Percentiles rank a stretch among this genome's conserved stretches.
These are phyloP conservation scores for Penicillium palitans DNA, from an alignment of 2,329 filamentous ascomycete genomes.

Conservation along the genomic window DNA sequence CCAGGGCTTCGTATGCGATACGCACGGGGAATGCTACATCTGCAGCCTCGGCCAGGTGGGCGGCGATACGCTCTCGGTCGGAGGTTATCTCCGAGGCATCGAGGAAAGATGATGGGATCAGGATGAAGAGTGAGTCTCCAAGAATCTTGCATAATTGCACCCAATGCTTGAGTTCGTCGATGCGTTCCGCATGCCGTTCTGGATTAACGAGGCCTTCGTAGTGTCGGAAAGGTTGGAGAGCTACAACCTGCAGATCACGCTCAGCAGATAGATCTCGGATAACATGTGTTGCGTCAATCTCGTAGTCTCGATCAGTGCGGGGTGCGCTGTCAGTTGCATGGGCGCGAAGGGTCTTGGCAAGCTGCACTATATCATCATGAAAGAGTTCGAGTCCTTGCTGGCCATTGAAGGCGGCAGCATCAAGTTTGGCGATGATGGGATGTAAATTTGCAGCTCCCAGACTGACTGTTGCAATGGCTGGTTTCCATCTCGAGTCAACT, in stretches of 20 bases:
- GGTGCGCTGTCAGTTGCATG: constrained; percentile 25
- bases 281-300: constrained; percentile 53
- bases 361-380: constrained; percentile 67
- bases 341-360: constrained; percentile 51
- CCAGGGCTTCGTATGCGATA: constrained; percentile 69
- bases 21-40: constrained; percentile 23
- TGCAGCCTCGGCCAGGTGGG: constrained; percentile 23
- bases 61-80: constrained; percentile 20
- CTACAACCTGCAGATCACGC: constrained; percentile 59
- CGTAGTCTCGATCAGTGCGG: constrained; percentile 56
- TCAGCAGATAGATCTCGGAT: constrained; percentile 56
- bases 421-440: constrained; percentile 29
- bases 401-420: constrained; percentile 34
- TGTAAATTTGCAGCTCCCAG: constrained; percentile 22
- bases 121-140: constrained; percentile 23
- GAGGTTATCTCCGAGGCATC: constrained; percentile 19
- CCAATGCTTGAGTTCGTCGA: constrained; percentile 27
- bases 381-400: constrained; percentile 67
- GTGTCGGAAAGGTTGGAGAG: constrained; percentile 71
- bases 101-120: constrained; percentile 28
- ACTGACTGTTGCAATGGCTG: constrained; percentile 27
- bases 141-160: constrained; percentile 18
- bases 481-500: constrained; percentile 18
- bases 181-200: constrained; percentile 14
- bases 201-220: constrained; percentile 58